phyloP scores from a whole-genome alignment of 371 early-diverging fungal species.

The Ecytonucleospora hepatopenaei region DNA sequence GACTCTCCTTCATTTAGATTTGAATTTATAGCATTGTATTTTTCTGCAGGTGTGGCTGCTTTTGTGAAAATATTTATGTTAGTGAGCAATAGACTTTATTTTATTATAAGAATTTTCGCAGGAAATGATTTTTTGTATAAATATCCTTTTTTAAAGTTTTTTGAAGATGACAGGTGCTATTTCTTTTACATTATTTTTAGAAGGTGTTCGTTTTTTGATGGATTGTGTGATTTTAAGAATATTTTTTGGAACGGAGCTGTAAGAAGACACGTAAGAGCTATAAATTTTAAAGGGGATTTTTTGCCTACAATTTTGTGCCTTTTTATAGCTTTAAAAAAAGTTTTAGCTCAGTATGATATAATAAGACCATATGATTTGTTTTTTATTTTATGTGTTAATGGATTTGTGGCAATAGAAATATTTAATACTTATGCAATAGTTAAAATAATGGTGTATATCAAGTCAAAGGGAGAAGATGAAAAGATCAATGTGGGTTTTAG shows the following conservation, averaged over 20 bases:
- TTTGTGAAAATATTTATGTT: background rate
- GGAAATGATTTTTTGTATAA: background rate
- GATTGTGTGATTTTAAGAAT: background rate
- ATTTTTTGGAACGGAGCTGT: background rate
- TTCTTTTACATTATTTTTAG: background rate
- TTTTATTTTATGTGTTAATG: background rate
- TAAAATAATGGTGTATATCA: background rate
- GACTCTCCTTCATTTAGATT: background rate
- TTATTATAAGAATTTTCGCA: background rate
- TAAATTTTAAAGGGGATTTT: background rate
- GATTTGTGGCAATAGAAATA: background rate
- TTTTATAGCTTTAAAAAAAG: background rate
- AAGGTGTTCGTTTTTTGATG: background rate
- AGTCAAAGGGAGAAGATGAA: background rate
- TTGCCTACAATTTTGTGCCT: background rate
- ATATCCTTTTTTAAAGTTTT: background rate
- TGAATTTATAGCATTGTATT: background rate
- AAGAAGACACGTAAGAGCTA: background rate
- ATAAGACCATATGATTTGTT: background rate
- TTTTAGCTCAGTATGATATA: background rate
- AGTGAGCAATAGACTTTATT: background rate
- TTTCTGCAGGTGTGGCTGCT: background rate
- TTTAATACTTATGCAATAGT: constrained; percentile 2
- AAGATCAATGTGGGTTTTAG: no score
- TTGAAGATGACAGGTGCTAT: background rate